Conservation (phyloP, 75 land plant genomes). For the Selaginella moellendorffii region DNA sequence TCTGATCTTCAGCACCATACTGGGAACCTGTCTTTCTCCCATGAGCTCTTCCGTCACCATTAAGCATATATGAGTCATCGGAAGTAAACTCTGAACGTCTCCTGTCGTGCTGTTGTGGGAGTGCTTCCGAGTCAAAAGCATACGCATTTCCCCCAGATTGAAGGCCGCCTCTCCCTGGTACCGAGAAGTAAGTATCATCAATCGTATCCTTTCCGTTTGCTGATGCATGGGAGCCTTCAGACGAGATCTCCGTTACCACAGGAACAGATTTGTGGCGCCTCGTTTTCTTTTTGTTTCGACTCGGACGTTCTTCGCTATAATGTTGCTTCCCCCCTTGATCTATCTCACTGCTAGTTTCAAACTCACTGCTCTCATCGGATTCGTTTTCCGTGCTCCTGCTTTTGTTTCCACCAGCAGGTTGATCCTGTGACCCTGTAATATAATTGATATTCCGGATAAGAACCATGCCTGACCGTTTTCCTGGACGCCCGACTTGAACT, state of each 20-base stretch:
- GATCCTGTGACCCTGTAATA: constrained; percentile 21
- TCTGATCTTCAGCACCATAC: not conserved
- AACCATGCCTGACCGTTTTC: constrained; percentile 52
- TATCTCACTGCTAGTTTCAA: not conserved
- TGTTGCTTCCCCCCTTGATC: not conserved
- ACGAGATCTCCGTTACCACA: not conserved
- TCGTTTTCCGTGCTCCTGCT: not conserved
- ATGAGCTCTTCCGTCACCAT: not conserved
- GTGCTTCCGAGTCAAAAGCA: too few species aligned
- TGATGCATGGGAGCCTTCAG: not conserved
- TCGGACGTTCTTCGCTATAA: not conserved
- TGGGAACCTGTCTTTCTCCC: not conserved
- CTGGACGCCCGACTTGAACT: constrained; percentile 43
- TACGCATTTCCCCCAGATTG: too few species aligned
- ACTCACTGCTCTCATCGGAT: not conserved
- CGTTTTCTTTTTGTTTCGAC: not conserved
- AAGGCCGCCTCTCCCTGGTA: not conserved
- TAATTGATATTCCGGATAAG: constrained; percentile 85
- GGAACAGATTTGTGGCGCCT: not conserved
- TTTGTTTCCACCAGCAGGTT: too few species aligned
- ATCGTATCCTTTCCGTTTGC: not conserved
- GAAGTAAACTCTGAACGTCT: too few species aligned
- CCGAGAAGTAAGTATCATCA: not conserved
- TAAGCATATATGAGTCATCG: not conserved
- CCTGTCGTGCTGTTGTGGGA: too few species aligned